Conservation (phyloP, 768 basidiomycete species). For the Terana coerulea region DNA sequence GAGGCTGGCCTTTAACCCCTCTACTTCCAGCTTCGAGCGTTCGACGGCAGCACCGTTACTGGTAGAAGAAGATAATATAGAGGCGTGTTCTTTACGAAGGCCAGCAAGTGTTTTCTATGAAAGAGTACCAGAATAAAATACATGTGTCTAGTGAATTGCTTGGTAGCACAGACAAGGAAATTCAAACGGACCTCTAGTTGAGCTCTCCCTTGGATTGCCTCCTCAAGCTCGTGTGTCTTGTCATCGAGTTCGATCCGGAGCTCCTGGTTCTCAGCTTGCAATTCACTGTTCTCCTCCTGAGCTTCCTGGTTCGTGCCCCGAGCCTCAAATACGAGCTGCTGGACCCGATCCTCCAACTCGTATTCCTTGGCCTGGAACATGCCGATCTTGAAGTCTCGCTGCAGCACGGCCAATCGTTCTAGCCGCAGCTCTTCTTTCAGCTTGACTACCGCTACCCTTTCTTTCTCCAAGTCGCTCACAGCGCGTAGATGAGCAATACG, state of each 20-base stretch:
- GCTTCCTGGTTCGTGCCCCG: no score
- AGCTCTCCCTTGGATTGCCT: conserved; percentile 40
- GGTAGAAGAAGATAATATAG: conserved; percentile 43
- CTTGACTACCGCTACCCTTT: conserved; percentile 45
- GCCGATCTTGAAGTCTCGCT: conserved; percentile 65
- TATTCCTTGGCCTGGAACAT: conserved; percentile 62
- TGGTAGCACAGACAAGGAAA: not conserved
- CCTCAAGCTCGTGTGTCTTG: conserved; percentile 4
- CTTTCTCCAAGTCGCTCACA: conserved; percentile 49
- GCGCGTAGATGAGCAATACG: conserved; percentile 62
- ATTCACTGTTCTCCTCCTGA: no score
- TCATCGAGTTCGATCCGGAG: no score
- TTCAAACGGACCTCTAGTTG: conserved; percentile 28
- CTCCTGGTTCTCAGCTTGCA: no score
- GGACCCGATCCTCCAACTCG: conserved; percentile 52
- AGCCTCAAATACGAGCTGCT: no score
- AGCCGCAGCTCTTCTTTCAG: conserved; percentile 50
- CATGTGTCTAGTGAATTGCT: no score
- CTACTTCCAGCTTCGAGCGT: conserved; percentile 53
- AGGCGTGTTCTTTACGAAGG: conserved; percentile 48
- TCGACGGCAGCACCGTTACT: conserved; percentile 50
- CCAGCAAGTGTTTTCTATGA: conserved; percentile 35
- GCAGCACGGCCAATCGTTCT: conserved; percentile 56
- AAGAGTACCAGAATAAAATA: not conserved
- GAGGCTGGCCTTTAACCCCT: conserved; percentile 49